Evolutionary conservation across 2,329 filamentous ascomycete genomes (phyloP).

Genomic region (Plectosphaerella cucumerina): DNA sequence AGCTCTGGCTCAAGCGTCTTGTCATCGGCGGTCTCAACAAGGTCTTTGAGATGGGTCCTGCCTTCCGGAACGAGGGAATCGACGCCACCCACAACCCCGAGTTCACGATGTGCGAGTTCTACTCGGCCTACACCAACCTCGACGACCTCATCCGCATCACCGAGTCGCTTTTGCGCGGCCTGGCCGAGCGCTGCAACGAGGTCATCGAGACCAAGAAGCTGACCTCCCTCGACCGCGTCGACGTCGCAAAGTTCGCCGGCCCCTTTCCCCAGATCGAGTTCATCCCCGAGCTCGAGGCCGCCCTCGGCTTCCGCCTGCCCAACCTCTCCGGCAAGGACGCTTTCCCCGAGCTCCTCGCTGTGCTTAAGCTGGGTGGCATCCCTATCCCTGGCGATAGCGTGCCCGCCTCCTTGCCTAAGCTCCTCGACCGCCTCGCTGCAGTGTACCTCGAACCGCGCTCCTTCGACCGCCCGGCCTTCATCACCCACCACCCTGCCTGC

Average conservation of each 20-base stretch:
- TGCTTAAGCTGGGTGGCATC: conserved; percentile 52
- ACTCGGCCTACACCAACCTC: conserved; percentile 78
- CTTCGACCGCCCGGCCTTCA: conserved; percentile 66
- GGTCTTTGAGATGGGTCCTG: conserved; percentile 89
- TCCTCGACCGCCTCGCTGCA: conserved; percentile 78
- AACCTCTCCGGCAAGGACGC: conserved; percentile 55
- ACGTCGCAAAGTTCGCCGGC: conserved; percentile 41
- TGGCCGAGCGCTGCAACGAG: conserved; percentile 48
- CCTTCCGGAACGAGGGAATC: conserved; percentile 90
- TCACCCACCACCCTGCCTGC: conserved; percentile 83
- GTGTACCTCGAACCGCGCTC: conserved; percentile 77
- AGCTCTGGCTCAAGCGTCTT: conserved; percentile 90
- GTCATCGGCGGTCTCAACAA: conserved; percentile 83
- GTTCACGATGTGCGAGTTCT: conserved; percentile 97
- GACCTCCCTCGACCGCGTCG: conserved; percentile 41
- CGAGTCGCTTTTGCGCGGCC: conserved; percentile 61
- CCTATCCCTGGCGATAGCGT: conserved; percentile 61
- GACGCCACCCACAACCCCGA: conserved; percentile 94
- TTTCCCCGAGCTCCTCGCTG: conserved; percentile 48
- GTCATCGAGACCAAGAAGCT: conserved; percentile 39
- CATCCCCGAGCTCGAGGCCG: conserved; percentile 70
- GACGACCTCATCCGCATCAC: conserved; percentile 72
- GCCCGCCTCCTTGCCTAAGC: conserved; percentile 51
- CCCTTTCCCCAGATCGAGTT: conserved; percentile 73
- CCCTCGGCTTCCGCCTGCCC: conserved; percentile 62